Conservation (phyloP, 495 filamentous ascomycete genomes). For the Tuber melanosporum region DNA sequence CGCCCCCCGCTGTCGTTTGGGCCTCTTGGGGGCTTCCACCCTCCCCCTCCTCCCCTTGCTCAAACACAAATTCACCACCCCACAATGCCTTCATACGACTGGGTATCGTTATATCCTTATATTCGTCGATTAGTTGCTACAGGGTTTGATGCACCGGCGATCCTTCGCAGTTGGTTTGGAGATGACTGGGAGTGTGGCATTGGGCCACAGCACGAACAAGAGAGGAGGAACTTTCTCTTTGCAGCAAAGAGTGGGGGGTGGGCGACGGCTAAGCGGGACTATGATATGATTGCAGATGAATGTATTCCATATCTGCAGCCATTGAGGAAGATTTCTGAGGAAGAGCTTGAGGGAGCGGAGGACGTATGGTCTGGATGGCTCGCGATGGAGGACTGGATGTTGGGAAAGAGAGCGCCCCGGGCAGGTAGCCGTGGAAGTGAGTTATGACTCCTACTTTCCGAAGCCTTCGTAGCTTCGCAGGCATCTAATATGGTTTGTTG, state of each 20-base stretch:
- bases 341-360: slow-evolving; percentile 80
- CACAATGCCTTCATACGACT: slow-evolving; percentile 42
- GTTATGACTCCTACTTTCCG: not conserved
- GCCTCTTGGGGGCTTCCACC: slow-evolving; percentile 33
- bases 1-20: slow-evolving; percentile 32
- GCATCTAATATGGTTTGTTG: not conserved
- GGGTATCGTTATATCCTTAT: slow-evolving; percentile 77
- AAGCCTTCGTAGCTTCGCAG: not conserved
- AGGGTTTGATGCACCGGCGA: slow-evolving; percentile 74
- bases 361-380: slow-evolving; percentile 77
- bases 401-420: slow-evolving; percentile 52
- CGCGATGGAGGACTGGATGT: slow-evolving; percentile 95
- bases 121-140: slow-evolving; percentile 85
- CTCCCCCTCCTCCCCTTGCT: slow-evolving; percentile 17
- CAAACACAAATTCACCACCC: slow-evolving; percentile 19
- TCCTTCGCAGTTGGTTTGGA: slow-evolving; percentile 91
- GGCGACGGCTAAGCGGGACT: slow-evolving; percentile 78
- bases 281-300: slow-evolving; percentile 76
- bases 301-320: slow-evolving; percentile 80
- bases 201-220: slow-evolving; percentile 75
- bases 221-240: slow-evolving; percentile 90
- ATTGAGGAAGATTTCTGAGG: slow-evolving; percentile 62
- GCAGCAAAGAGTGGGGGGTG: slow-evolving; percentile 87
- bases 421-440: not conserved
- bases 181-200: slow-evolving; percentile 79